Evolutionary conservation across 2,329 filamentous ascomycete species (phyloP).

Genomic region (Aspergillus eucalypticola): DNA sequence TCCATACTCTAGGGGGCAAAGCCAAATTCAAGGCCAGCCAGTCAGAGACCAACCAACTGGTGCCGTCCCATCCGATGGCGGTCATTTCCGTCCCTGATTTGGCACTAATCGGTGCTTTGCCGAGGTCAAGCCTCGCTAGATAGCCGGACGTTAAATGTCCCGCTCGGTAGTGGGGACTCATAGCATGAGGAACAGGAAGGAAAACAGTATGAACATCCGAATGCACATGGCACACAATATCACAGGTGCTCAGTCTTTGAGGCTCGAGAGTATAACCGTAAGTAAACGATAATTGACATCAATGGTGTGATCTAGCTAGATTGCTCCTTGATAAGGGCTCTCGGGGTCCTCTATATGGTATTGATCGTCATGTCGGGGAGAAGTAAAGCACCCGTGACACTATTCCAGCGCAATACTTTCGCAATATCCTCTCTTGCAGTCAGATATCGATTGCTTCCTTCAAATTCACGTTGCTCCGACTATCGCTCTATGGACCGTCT

Average conservation of each 20-base stretch:
- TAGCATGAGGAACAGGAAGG: not conserved
- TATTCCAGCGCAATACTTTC: no score
- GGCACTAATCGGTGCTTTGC: not conserved
- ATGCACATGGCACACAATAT: not conserved
- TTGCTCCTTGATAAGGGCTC: no score
- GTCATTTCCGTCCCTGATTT: not conserved
- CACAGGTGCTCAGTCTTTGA: not conserved
- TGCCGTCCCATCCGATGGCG: not conserved
- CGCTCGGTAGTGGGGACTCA: not conserved
- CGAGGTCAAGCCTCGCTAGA: not conserved
- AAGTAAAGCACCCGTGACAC: no score
- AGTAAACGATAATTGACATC: not conserved
- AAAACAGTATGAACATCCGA: not conserved
- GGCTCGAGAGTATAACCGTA: not conserved
- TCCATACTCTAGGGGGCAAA: not conserved
- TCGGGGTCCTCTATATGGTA: no score
- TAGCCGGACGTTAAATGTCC: not conserved
- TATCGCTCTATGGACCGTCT: no score
- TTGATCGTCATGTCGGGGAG: no score
- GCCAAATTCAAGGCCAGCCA: not conserved
- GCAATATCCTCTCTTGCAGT: no score
- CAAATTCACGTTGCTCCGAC: no score
- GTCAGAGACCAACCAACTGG: not conserved
- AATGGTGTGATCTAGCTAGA: not conserved
- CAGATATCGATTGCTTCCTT: no score